Percentiles rank a stretch among this genome's conserved stretches.
Conservation (phyloP, 73 alveolate genomes). For the Halteria grandinella region DNA sequence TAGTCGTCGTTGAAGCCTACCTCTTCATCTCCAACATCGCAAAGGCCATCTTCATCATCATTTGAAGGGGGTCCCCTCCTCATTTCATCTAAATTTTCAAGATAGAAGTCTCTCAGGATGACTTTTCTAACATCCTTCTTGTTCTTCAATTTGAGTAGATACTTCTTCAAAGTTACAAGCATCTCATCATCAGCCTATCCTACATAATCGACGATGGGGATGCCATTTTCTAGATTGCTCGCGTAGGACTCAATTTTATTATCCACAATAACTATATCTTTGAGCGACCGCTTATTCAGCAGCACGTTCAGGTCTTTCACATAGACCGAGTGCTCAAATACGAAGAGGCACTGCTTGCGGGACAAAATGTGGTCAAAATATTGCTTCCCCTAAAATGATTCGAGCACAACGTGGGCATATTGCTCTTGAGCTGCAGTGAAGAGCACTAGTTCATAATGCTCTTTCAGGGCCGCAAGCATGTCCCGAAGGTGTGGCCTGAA, state of each 20-base stretch:
- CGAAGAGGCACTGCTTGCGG: slow-evolving; percentile 42
- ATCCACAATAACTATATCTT: slow-evolving; percentile 68
- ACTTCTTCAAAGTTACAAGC: background rate
- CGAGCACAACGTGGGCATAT: slow-evolving; percentile 46
- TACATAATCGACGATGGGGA: slow-evolving; percentile 51
- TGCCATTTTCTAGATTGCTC: slow-evolving; percentile 70
- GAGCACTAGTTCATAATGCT: slow-evolving; percentile 47
- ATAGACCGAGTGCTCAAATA: background rate
- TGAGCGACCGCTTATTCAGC: slow-evolving; percentile 23
- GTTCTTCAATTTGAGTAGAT: background rate
- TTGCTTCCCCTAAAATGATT: slow-evolving; percentile 26
- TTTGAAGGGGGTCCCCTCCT: too few relatives aligned
- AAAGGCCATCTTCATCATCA: too few relatives aligned
- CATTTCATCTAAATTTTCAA: too few relatives aligned
- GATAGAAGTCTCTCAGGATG: background rate
- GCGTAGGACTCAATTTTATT: slow-evolving; percentile 53
- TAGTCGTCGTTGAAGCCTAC: too few relatives aligned
- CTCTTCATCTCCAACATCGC: too few relatives aligned
- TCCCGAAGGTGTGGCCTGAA: slow-evolving; percentile 42
- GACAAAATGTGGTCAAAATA: slow-evolving; percentile 30
- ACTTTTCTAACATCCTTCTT: slow-evolving; percentile 2
- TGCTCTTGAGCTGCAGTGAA: slow-evolving; percentile 44
- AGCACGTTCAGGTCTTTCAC: slow-evolving; percentile 49
- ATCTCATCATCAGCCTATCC: slow-evolving; percentile 49
- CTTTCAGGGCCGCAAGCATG: background rate